Evolutionary conservation across 164 flowering plant genomes (phyloP).

Genomic region (Dillenia turbinata): DNA sequence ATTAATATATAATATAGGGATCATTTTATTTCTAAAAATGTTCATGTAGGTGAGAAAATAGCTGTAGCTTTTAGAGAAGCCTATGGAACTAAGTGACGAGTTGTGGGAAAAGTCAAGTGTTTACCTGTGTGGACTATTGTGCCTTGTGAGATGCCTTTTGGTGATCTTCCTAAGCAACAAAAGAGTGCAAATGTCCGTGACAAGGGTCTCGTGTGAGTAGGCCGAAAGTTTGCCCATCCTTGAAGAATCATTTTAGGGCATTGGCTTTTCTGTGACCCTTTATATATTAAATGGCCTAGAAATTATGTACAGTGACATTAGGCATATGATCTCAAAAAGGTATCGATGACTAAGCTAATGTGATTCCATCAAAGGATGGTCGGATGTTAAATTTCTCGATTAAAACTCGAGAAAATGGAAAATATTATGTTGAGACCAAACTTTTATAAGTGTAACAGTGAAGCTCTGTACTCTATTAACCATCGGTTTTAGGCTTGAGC

Average conservation of each 20-base stretch:
- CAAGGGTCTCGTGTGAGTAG: constrained; percentile 16
- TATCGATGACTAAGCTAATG: neutral
- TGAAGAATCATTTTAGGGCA: neutral
- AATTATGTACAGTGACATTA: neutral
- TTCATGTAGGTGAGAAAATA: neutral
- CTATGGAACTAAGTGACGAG: neutral
- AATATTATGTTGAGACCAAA: too few relatives aligned
- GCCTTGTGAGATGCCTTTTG: neutral
- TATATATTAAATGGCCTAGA: too few relatives aligned
- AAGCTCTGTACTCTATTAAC: too few relatives aligned
- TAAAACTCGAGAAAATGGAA: too few relatives aligned
- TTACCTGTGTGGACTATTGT: too few relatives aligned
- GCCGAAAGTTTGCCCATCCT: constrained; percentile 16
- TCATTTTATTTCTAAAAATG: neutral
- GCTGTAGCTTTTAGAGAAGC: neutral
- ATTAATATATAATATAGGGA: neutral
- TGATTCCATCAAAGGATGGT: too few relatives aligned
- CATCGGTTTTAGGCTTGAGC: too few relatives aligned
- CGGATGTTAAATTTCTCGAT: too few relatives aligned
- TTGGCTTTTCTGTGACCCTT: neutral
- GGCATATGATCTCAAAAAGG: constrained; percentile 19
- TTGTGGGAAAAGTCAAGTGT: too few relatives aligned
- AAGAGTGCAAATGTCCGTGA: neutral
- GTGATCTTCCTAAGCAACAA: constrained; percentile 24
- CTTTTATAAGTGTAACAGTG: too few relatives aligned